Evolutionary conservation across 1,139 yeast genomes (phyloP).

Genomic region (Kazachstania sp.): DNA sequence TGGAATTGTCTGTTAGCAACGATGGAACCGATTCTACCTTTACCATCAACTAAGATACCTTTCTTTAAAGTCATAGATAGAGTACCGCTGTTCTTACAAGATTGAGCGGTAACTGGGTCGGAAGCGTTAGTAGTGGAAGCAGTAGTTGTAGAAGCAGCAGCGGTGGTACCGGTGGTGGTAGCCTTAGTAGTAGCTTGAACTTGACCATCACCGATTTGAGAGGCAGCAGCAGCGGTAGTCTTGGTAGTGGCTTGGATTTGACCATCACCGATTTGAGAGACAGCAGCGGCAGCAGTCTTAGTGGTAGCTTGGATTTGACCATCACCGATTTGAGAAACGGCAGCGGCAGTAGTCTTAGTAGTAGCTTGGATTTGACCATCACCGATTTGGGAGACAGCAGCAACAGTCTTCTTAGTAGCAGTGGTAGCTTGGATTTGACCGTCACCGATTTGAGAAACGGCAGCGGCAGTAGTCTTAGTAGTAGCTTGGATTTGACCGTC

Average conservation of each 20-base stretch:
- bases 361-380: constrained; percentile 52
- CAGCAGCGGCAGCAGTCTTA: constrained; percentile 8
- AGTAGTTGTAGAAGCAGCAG: neutral
- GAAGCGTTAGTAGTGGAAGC: constrained; percentile 29
- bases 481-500: constrained; percentile 60
- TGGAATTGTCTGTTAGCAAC: constrained; percentile 85
- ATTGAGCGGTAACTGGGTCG: constrained; percentile 32
- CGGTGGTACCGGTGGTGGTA: constrained; percentile 7
- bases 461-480: constrained; percentile 22
- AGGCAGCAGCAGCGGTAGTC: constrained; percentile 28
- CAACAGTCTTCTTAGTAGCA: constrained; percentile 22
- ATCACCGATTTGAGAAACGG: constrained; percentile 41
- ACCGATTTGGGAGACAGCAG: constrained; percentile 40
- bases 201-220: constrained; percentile 48
- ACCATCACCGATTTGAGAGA: constrained; percentile 30
- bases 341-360: constrained; percentile 23
- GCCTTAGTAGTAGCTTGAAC: constrained; percentile 34
- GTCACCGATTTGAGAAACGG: constrained; percentile 39
- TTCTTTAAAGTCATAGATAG: constrained; percentile 47
- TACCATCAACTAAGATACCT: constrained; percentile 48
- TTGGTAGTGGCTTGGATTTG: constrained; percentile 40
- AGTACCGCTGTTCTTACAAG: constrained; percentile 46
- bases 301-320: constrained; percentile 43
- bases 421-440: constrained; percentile 41
- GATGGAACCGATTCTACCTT: constrained; percentile 71